Evolutionary conservation across 108 stramenopile species (phyloP).

Genomic region (Schizochytrium sp.): DNA sequence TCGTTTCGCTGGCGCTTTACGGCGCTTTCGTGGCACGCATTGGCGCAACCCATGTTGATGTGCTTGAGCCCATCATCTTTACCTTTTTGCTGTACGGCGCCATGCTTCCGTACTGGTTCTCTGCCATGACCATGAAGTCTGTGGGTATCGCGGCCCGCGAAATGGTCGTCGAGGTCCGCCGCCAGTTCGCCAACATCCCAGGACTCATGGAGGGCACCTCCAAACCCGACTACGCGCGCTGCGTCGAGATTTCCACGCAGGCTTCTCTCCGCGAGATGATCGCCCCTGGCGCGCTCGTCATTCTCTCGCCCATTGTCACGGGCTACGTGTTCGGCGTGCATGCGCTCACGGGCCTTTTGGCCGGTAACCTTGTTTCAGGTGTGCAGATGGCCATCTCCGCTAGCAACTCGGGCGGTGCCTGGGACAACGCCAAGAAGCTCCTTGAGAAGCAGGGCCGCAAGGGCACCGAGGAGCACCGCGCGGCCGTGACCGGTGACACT

Average conservation of each 20-base stretch:
- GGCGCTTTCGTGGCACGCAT: conserved; percentile 92
- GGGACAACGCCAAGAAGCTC: conserved; percentile 95
- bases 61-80: conserved; percentile 81
- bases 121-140: conserved; percentile 97
- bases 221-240: conserved; percentile 20
- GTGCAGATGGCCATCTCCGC: conserved; percentile 87
- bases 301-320: conserved; percentile 35
- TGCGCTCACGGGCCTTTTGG: conserved; percentile 60
- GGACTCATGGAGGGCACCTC: conserved; percentile 68
- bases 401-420: conserved; percentile 86
- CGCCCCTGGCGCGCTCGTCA: conserved; percentile 39
- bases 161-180: conserved; percentile 95
- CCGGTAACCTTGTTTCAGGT: conserved; percentile 66
- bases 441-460: conserved; percentile 64
- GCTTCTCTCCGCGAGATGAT: conserved; percentile 40
- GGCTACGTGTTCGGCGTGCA: conserved; percentile 20
- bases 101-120: conserved; percentile 96
- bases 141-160: conserved; percentile 92
- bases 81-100: conserved; percentile 89
- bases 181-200: conserved; percentile 89
- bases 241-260: conserved; percentile 24
- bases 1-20: conserved; percentile 90
- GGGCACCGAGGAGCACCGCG: conserved; percentile 64
- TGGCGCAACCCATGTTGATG: conserved; percentile 57
- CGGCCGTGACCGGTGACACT: conserved; percentile 56